Conservation (phyloP, 2,329 filamentous ascomycete genomes). For the Aspergillus unguis region DNA sequence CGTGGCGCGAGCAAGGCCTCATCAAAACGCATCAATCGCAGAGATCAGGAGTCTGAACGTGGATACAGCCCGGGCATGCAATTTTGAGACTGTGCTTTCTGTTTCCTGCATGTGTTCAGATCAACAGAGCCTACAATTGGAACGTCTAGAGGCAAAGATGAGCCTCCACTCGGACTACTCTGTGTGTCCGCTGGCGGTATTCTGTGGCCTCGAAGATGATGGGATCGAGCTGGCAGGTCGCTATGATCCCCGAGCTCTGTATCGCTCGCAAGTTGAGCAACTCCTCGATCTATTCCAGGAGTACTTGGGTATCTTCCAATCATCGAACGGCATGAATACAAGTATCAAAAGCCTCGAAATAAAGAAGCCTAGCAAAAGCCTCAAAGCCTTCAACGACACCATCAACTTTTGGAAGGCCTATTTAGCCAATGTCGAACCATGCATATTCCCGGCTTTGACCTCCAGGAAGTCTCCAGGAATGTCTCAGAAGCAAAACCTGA, state of each 20-base stretch:
- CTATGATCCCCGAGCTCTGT: constrained; percentile 12
- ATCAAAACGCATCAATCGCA: constrained; percentile 48
- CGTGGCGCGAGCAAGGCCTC: constrained; percentile 57
- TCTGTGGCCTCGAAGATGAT: constrained; percentile 5
- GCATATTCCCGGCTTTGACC: constrained; percentile 41
- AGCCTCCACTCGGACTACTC: neutral
- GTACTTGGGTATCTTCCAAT: constrained; percentile 6
- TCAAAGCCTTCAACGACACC: constrained; percentile 25
- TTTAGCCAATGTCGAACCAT: constrained; percentile 45
- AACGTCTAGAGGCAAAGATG: neutral
- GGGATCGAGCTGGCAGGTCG: constrained; percentile 5
- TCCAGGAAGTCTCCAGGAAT: constrained; percentile 6
- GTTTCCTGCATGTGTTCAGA: constrained; percentile 19
- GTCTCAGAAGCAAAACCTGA: constrained; percentile 17
- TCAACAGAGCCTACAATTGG: neutral
- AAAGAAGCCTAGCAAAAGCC: constrained; percentile 23
- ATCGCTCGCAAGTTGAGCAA: constrained; percentile 7
- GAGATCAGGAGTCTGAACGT: constrained; percentile 54
- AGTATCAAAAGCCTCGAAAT: constrained; percentile 17
- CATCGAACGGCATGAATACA: constrained; percentile 13
- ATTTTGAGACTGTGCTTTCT: constrained; percentile 41
- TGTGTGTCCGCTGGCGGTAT: constrained; percentile 11
- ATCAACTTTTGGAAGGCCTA: constrained; percentile 47
- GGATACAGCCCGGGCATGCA: constrained; percentile 38
- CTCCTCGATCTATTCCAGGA: constrained; percentile 12